Evolutionary conservation across 2,329 filamentous ascomycete species (phyloP).

Genomic region (Pleurostoma richardsiae): DNA sequence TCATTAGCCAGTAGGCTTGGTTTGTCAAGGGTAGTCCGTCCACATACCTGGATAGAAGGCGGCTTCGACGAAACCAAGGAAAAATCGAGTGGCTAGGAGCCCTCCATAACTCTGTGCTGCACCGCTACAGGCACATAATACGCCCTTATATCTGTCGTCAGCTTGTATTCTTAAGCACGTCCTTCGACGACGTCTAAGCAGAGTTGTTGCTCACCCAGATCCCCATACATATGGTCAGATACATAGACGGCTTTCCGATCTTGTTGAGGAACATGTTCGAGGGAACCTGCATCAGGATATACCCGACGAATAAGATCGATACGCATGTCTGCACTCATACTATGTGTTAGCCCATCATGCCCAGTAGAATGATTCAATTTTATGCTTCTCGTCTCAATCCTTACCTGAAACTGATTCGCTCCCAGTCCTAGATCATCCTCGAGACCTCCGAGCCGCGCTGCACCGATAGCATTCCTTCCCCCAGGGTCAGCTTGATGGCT

Average conservation of each 20-base stretch:
- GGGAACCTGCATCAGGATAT: conserved; percentile 17
- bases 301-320: conserved; percentile 17
- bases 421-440: conserved; percentile 26
- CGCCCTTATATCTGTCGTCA: conserved; percentile 4
- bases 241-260: conserved; percentile 23
- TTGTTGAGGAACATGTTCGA: conserved; percentile 19
- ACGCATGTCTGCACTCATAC: conserved; percentile 7
- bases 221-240: conserved; percentile 30
- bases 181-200: neutral
- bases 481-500: neutral
- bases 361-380: neutral
- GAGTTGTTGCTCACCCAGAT: conserved; percentile 3
- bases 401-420: conserved; percentile 27
- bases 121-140: conserved; percentile 22
- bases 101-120: conserved; percentile 23
- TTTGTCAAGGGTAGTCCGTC: no score
- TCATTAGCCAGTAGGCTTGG: no score
- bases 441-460: conserved; percentile 44
- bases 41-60: conserved; percentile 39
- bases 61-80: conserved; percentile 30
- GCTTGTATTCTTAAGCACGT: neutral
- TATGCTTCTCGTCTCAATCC: neutral
- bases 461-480: conserved; percentile 53
- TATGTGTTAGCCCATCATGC: neutral
- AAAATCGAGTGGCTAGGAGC: conserved; percentile 29